Conservation (phyloP, 2,329 filamentous ascomycete genomes). For the Penicillium sp. region DNA sequence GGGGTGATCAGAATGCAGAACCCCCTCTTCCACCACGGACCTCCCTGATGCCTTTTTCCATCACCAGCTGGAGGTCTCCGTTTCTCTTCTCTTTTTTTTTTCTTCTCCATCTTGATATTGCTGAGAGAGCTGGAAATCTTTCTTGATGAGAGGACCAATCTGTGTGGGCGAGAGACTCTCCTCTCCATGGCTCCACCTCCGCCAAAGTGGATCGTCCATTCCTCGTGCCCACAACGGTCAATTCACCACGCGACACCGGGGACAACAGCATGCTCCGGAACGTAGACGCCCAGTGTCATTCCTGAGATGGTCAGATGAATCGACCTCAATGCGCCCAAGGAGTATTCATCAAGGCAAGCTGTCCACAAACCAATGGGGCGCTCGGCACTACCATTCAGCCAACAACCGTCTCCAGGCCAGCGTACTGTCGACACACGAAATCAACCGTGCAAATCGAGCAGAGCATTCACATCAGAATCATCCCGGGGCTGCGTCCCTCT, state of each 20-base stretch:
- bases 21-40: too few species aligned
- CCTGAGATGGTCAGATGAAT: not conserved
- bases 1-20: too few species aligned
- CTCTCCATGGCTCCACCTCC: conserved; percentile 23
- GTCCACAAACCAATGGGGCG: not conserved
- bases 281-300: conserved; percentile 4
- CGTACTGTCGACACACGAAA: not conserved
- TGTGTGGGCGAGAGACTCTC: conserved; percentile 23
- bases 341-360: not conserved
- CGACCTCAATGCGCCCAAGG: not conserved
- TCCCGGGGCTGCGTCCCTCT: not conserved
- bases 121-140: too few species aligned
- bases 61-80: not conserved
- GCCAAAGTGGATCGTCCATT: conserved; percentile 18
- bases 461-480: not conserved
- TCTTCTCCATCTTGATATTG: not conserved
- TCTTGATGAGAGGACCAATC: conserved; percentile 22
- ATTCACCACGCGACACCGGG: conserved; percentile 2
- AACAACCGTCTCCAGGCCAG: conserved; percentile 1
- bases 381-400: conserved; percentile 1
- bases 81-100: not conserved
- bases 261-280: not conserved
- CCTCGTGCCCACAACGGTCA: conserved; percentile 2
- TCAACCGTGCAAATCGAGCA: not conserved
- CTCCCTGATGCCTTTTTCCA: too few species aligned